Evolutionary conservation across 768 basidiomycete species (phyloP), one percentile per base, ranked within the genome.

Genomic region (Lentinula sp.): DNA sequence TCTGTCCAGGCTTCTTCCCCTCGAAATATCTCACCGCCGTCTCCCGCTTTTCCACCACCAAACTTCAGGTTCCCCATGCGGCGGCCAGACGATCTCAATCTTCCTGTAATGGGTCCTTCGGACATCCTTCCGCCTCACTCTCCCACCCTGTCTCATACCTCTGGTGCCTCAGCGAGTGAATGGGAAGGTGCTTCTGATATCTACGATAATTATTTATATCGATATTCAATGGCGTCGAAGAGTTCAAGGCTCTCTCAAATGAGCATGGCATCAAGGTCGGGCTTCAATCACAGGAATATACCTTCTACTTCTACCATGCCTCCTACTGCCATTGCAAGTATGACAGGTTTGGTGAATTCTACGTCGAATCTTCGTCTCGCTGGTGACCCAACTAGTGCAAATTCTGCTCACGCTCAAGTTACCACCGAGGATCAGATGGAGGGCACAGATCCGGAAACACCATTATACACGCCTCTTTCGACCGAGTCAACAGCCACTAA

Each of bases 141-240:
- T 28, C 40, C 55, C 16, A 56, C 55, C 16, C n/a, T 56, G 7
- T 56, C 55, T 43, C 21, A 43, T n/a, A 32, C 39, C 18, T 56
- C 55, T 16, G 55, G 55, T 15, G 55, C 55, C 40, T 56, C 55
- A 1, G 55, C 40, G 23, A 56, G 55, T 32, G 55, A 86, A 58
- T 89, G 88, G 83, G 89, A 90, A 57, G 84, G 83, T 23, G 84
- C 81, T 8, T 79, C 78, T 1, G 87, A 90, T 64, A 90, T 92
- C 55, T 92, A 92, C 63, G 90, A 92, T 69, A 83, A 89, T 62
- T 92, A 92, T 68, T 28, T 60, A 11, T 60, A 73, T 70, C 61
- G 69, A 64, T 75, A 69, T 54, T 76, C 74, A 16, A 48, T 72
- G 34, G 69, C 69, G 23, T 76, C 76, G 42, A 76, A 74, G 65